Conservation (phyloP, 169 alveolate species). For the Plasmodium inui region DNA sequence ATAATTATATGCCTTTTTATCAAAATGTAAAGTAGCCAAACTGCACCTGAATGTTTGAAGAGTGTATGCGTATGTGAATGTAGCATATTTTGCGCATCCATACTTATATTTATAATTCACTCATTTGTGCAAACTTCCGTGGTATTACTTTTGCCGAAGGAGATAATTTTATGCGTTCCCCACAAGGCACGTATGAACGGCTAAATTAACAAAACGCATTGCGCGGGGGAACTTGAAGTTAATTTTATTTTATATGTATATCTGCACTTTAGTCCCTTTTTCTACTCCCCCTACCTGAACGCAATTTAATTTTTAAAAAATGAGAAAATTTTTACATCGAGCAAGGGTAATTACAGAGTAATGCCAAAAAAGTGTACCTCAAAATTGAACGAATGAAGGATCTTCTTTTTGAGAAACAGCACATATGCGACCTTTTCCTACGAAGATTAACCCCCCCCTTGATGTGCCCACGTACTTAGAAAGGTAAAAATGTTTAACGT, state of each 20-base stretch:
- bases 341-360: background rate
- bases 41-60: conserved; percentile 7
- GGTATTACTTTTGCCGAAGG: background rate
- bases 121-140: background rate
- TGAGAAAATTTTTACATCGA: background rate
- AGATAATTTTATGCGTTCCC: background rate
- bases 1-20: background rate
- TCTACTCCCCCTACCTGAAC: background rate
- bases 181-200: background rate
- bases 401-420: background rate
- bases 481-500: conserved; percentile 69
- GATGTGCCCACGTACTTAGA: conserved; percentile 13
- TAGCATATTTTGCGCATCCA: background rate
- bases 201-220: background rate
- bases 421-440: background rate
- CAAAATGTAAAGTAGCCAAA: background rate
- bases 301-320: background rate
- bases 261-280: background rate
- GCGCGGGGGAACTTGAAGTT: background rate
- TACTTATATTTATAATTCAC: background rate
- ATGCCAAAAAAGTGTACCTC: background rate
- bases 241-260: background rate
- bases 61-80: conserved; percentile 7
- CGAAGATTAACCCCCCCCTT: conserved; percentile 5
- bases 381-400: background rate